Base-by-base conservation (phyloP, 805 yeast species). In the Spathaspora gorwiae region DNA sequence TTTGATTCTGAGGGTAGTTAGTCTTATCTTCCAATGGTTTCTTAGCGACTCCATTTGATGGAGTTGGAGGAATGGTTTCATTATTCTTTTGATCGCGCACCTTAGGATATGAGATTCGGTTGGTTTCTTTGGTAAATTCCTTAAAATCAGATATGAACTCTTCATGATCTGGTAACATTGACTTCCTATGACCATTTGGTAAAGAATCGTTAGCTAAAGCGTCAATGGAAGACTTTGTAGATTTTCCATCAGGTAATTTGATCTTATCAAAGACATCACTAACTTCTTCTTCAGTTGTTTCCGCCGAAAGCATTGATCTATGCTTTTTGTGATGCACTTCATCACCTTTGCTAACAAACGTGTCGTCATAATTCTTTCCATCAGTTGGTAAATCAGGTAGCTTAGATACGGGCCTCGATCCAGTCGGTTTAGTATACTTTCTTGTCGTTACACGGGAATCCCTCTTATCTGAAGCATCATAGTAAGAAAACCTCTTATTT, bases 171-270 rank as follows among this genome's bases (percentile, higher is more conserved):
- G 73, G 72, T 42, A 59, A 54, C 56, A 59, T 57, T 2, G 69
- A 59, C 47, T 57, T 60, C 11, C n/a, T 33, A 11, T 38, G 35
- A 13, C 38, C 46, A 36, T 29, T 33, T 19, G 47, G 27, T 24
- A 44, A 30, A 7, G 44, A 29, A 10, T 46, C 49, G 36, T 33
- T 43, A 7, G 47, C 45, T 13, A 43, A 34, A 9, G 40, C 40
- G 13, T 47, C 44, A 11, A 40, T 44, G 19, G 48, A 41, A 31
- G 51, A 45, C 24, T 40, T 47, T 6, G 42, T 44, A 1, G 45
- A 34, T 39, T 48, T 51, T 5, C 51, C 69, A 35, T 74, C 74
- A 7, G 83, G 84, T 46, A 79, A 58, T 52, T 73, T 72, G 49
- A 75, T 66, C 44, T 65, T 65, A 48, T 75, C 79, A 57, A 76